phyloP scores from a whole-genome alignment of 2,329 filamentous ascomycete species.

The Penicillium hordei region DNA sequence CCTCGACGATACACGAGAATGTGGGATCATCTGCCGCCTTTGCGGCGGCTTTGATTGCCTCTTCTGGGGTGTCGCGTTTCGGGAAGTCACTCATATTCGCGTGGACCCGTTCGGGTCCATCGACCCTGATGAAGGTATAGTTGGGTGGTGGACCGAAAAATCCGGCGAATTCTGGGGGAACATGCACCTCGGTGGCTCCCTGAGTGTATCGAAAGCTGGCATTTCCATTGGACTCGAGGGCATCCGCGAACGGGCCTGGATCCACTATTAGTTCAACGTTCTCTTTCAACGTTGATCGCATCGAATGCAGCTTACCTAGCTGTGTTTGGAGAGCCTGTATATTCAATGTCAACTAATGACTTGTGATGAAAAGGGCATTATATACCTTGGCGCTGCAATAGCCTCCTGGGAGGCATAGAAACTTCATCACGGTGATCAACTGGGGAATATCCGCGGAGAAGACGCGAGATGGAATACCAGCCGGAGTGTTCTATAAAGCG shows the following conservation, averaged over 20 bases:
- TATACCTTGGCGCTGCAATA: slow-evolving; percentile 23
- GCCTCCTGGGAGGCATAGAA: slow-evolving; percentile 24
- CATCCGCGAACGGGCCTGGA: slow-evolving; percentile 20
- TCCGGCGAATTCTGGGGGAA: slow-evolving; percentile 13
- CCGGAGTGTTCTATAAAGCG: slow-evolving; percentile 3
- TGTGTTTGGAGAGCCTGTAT: slow-evolving; percentile 18
- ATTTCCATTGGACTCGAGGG: slow-evolving; percentile 15
- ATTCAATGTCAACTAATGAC: background rate
- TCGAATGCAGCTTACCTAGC: slow-evolving; percentile 15
- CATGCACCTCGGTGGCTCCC: slow-evolving; percentile 14
- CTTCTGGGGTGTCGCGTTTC: slow-evolving; percentile 20
- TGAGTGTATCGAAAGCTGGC: slow-evolving; percentile 21
- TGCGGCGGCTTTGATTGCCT: slow-evolving; percentile 15
- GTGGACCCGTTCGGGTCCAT: slow-evolving; percentile 6
- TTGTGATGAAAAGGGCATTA: background rate
- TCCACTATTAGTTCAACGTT: background rate
- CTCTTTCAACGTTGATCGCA: background rate
- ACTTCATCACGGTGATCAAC: slow-evolving; percentile 18
- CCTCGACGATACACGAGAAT: slow-evolving; percentile 12
- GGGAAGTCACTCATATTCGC: slow-evolving; percentile 22
- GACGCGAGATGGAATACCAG: background rate
- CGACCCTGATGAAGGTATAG: slow-evolving; percentile 16
- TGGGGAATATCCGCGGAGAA: background rate
- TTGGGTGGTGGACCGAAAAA: slow-evolving; percentile 27
- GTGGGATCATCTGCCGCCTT: slow-evolving; percentile 17